Base-by-base conservation (phyloP, 345 rosid species). In the Balakata baccata region DNA sequence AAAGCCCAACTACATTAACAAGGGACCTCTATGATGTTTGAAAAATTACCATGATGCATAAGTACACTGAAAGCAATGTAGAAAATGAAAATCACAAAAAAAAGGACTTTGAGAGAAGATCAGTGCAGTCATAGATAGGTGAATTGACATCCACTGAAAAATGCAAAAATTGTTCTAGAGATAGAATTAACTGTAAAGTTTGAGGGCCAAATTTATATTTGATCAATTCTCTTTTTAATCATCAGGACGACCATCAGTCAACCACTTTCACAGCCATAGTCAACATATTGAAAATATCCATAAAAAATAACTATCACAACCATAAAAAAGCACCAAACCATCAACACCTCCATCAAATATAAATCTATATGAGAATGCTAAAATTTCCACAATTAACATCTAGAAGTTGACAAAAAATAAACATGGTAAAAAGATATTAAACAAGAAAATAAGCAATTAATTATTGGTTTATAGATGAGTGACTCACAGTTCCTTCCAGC, bases 401-500 rank as follows among this genome's bases (percentile, higher is more conserved):
- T 10, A 5, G 5, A 74, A 43, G 16, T 18, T 34, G 43, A 20
- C 43, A 6, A 25, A 8, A 45, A 58, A 59, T 16, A 59, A 17
- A 46, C 63, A 38, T 62, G 65, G 68, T 22, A 56, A 7, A 43
- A 72, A 59, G 37, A 45, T 12, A 68, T 37, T 9, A 46, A 41
- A 56, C 16, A 62, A 51, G 62, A 3, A 60, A 74, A 49, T 38
- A 38, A 53, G 13, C 57, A 70, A 62, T 8, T 8, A 9, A 38
- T 18, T 38, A 56, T 70, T 49, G 73, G 60, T 54, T 7, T 50
- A 69, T 66, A 73, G 78, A 53, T 25, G 75, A 49, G 58, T 61
- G 57, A 85, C 98, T 92, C 85, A 94, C 98, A 69, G 96, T 94
- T 88, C 97, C 97, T 86, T 94, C 98, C 56, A 94, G 86, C 92